A percentile compares a stretch with the other conserved stretches of the same genome.
Evolutionary conservation across 2,329 filamentous ascomycete species (phyloP).

Genomic region (Mollisia scopiformis): DNA sequence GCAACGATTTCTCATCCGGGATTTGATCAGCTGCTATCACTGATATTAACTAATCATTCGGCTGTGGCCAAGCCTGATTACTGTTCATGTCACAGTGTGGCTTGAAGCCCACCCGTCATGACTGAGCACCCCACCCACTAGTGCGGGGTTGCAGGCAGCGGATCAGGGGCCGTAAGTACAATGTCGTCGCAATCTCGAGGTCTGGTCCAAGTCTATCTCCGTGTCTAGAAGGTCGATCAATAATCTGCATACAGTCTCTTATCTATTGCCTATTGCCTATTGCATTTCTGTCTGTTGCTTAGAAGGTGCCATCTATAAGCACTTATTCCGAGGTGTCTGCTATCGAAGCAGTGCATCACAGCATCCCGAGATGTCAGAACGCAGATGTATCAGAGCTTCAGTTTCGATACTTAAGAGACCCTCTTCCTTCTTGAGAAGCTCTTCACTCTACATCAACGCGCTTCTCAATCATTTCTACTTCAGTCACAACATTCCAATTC

Average conservation of each 20-base stretch:
- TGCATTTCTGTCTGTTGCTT: background rate
- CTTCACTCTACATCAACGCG: slow-evolving; percentile 5
- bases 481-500: background rate
- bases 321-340: background rate
- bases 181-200: background rate
- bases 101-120: background rate
- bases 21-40: no score
- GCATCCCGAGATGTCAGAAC: background rate
- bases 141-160: background rate
- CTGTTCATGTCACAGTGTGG: background rate
- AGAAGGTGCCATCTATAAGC: background rate
- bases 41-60: no score
- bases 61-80: background rate
- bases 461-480: background rate
- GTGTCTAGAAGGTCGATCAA: background rate
- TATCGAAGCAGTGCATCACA: background rate
- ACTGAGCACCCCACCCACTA: background rate
- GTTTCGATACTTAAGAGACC: background rate
- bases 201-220: background rate
- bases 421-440: background rate
- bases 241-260: background rate
- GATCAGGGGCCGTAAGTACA: background rate
- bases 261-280: background rate
- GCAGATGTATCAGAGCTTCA: background rate
- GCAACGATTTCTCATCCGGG: no score